Evolutionary conservation across 2,329 filamentous ascomycete species (phyloP), one percentile per base, ranked within the genome.

Genomic region (Colletotrichum chlorophyti): DNA sequence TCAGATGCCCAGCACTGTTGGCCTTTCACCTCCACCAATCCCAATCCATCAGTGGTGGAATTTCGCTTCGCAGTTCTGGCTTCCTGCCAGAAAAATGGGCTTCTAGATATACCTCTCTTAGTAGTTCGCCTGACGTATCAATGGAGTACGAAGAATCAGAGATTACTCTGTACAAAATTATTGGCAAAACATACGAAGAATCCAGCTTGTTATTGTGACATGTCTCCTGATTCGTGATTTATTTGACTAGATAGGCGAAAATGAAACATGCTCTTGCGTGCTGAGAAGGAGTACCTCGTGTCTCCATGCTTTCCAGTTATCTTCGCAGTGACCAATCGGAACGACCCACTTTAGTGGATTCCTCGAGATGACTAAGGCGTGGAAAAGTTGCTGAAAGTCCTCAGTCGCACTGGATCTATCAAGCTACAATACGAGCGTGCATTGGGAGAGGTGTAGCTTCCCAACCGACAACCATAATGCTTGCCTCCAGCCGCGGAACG

Each of bases 401-500:
- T 29, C 27, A 50, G 26, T 34, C 21, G 15, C 38, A 43, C n/a
- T n/a, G n/a, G n/a, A n/a, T 50, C 32, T 24, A 21, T 45, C 31
- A 19, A 55, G 38, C 32, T 49, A 32, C 26, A 40, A 26, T 23
- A 23, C 26, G 26, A 49, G 46, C 26, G 43, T 38, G 43, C 15
- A 35, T 43, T 49, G 45, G 37, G 54, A 53, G 45, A 34, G n/a
- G 46, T 40, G 31, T 34, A 59, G 38, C 42, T 50, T 45, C 40
- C 63, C 69, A 69, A 75, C 75, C 70, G 69, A 70, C 63, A 64
- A 70, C 69, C 63, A 66, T 69, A 65, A 91, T 92, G 87, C 81
- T 91, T 69, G 83, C 83, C 65, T 83, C 85, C 64, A 81, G 84
- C 67, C 80, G 86, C 71, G 82, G 83, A 68, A 83, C 82, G 74